Evolutionary conservation across 2,329 filamentous ascomycete species (phyloP), one percentile per base, ranked within the genome.

Genomic region (Elsinoe arachidis): DNA sequence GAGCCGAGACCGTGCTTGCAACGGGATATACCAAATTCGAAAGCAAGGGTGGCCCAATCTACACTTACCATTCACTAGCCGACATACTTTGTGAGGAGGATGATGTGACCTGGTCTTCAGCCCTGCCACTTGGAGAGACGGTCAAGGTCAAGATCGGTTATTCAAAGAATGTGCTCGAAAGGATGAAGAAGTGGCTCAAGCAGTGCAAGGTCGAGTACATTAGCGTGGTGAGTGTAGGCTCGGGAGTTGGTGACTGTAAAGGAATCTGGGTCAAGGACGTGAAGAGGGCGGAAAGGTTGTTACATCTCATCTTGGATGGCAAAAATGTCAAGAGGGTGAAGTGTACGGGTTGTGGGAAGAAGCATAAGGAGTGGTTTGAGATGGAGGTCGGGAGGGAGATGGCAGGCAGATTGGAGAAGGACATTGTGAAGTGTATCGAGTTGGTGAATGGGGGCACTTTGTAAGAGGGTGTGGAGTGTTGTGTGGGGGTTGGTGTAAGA

Each of bases 331-430:
- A 78, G 72, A 83, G 69, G 15, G 80, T 80, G 55, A 97, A 93
- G 66, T 77, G 78, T 3, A 80, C 83, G 1, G 26, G 26, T 30
- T 97, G 93, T 68, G 90, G 90, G 1, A 85, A 84, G 66, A 85
- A 89, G 64, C 93, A 99, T 71, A 78, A 85, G 54, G 93, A 99
- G 74, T 97, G 92, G 92, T 97, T 97, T 69, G 87, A 95, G 72
- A 84, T 96, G 1, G 83, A 88, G 60, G 87, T 88, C 0, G 84
- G 77, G 21, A 80, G 84, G 62, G 79, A 85, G 26, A 87, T 85
- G 0, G 78, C 97, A 2, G 81, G 78, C 59, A 78, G 67, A 23
- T 80, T 88, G 7, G 84, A 88, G 71, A 82, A 86, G 62, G 49
- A 37, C n/a, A 14, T 53, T 14, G 38, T 10, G 6, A 39, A 5